phyloP scores from a whole-genome alignment of 1,139 yeast genomes.

The Hanseniaspora sp. region DNA sequence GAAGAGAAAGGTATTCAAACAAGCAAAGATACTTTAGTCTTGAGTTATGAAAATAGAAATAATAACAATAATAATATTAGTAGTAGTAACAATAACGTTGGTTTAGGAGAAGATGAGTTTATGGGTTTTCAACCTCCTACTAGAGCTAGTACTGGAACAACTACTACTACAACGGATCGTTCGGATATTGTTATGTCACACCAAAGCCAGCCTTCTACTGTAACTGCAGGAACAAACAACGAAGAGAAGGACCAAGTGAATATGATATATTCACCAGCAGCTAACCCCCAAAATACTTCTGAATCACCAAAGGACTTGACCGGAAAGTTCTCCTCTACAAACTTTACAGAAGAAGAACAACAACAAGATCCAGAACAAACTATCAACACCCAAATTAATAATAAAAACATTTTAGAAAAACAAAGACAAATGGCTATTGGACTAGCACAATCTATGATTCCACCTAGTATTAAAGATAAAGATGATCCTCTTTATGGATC shows the following conservation, averaged over 20 bases:
- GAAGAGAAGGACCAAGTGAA: neutral
- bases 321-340: neutral
- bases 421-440: neutral
- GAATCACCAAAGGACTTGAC: neutral
- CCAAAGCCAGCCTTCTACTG: constrained; percentile 12
- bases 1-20: neutral
- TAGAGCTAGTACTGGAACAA: constrained; percentile 2
- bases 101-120: neutral
- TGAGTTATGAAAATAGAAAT: neutral
- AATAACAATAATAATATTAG: neutral
- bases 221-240: neutral
- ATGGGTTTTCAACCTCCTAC: neutral
- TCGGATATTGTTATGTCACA: constrained; percentile 14
- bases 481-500: neutral
- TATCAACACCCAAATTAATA: neutral
- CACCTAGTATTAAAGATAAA: neutral
- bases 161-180: neutral
- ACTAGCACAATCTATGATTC: neutral
- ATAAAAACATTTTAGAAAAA: neutral
- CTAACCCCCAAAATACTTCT: neutral
- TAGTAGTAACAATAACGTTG: neutral
- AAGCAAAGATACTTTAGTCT: constrained; percentile 1
- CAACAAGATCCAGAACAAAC: neutral
- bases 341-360: neutral
- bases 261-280: neutral